phyloP scores from a whole-genome alignment of 371 early-diverging fungal species.

The Mucor irregularis region DNA sequence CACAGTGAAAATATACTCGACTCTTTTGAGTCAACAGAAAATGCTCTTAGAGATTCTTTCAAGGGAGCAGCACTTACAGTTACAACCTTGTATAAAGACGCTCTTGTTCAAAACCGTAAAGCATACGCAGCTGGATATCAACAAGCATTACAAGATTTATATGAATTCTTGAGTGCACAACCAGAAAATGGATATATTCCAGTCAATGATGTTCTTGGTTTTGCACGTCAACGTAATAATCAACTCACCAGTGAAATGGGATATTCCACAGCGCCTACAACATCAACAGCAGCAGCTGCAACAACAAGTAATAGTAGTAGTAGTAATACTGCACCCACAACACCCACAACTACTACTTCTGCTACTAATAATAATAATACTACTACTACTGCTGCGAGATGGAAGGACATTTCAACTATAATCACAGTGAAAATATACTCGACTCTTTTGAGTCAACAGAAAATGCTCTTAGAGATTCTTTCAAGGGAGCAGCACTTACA shows the following conservation, averaged over 20 bases:
- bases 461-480: conserved; percentile 60
- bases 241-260: conserved; percentile 44
- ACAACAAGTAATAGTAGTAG: too few species aligned
- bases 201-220: conserved; percentile 57
- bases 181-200: conserved; percentile 50
- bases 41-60: conserved; percentile 63
- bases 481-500: conserved; percentile 68
- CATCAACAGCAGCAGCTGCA: too few species aligned
- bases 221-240: conserved; percentile 50
- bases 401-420: too few species aligned
- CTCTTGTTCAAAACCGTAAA: conserved; percentile 61
- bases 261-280: background rate
- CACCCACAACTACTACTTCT: too few species aligned
- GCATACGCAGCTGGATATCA: conserved; percentile 72
- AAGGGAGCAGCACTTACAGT: conserved; percentile 71
- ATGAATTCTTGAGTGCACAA: conserved; percentile 51
- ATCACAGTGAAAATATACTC: conserved; percentile 27
- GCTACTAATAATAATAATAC: too few species aligned
- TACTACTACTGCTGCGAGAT: too few species aligned
- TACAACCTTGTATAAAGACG: conserved; percentile 72
- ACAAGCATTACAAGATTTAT: conserved; percentile 70
- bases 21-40: conserved; percentile 53
- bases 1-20: conserved; percentile 31
- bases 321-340: too few species aligned
- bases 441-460: conserved; percentile 53